These are phyloP conservation scores for Geranium incanum DNA, from an alignment of 441 rosid genomes.

Conservation along the genomic window DNA sequence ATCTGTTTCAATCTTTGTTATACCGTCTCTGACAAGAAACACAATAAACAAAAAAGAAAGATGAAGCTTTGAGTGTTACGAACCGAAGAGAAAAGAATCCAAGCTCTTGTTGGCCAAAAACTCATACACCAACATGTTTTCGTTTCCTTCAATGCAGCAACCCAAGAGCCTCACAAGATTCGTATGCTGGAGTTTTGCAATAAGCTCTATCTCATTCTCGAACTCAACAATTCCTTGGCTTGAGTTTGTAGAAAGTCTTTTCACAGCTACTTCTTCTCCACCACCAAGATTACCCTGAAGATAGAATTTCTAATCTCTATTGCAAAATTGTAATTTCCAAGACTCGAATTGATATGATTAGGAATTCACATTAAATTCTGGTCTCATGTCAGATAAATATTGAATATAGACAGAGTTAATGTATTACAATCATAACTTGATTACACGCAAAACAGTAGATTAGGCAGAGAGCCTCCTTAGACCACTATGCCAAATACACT, in stretches of 20 bases:
- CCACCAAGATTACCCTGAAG: neutral
- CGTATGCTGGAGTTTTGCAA: neutral
- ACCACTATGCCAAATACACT: no score
- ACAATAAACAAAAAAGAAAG: neutral
- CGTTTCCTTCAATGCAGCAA: neutral
- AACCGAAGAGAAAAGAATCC: constrained; percentile 9
- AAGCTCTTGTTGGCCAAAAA: constrained; percentile 5
- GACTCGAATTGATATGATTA: no score
- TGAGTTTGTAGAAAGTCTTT: constrained; percentile 4
- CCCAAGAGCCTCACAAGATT: constrained; percentile 3
- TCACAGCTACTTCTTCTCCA: neutral
- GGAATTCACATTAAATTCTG: no score
- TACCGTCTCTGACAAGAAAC: no score
- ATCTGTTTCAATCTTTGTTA: neutral
- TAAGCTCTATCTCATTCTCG: neutral
- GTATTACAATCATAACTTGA: no score
- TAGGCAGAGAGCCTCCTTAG: no score
- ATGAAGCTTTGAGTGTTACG: neutral
- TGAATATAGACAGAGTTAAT: no score
- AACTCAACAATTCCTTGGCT: neutral
- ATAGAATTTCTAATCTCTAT: neutral
- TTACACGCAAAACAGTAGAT: no score
- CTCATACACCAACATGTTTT: constrained; percentile 4
- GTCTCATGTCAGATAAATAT: no score
- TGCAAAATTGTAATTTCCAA: neutral